Base-by-base conservation (phyloP, 345 rosid species). In the Cardamine resedifolia region DNA sequence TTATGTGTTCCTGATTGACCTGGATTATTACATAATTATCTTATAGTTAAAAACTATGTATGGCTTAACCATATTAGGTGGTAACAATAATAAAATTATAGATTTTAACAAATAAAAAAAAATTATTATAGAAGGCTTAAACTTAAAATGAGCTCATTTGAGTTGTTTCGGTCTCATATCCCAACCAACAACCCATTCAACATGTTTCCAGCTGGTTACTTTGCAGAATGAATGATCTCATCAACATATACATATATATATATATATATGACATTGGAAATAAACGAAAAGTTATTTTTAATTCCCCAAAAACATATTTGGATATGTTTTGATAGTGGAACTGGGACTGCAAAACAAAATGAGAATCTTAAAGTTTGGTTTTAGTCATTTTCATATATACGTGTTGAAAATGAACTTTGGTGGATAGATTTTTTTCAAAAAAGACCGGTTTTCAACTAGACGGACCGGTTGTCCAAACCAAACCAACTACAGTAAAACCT, bases 331-430 rank as follows among this genome's bases (percentile, higher is more conserved):
- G 43, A 28, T 28, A 43, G 44, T 56, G 55, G 64, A 56, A 68
- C n/a, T 44, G 73, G 53, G 4, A 6, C 55, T 14, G 45, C 44
- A 56, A 30, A 28, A 68, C 44, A 43, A 56, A 28, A 5, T 15
- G 19, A 56, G 64, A 68, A 68, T 68, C 64, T 56, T 19, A 43
- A 24, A 68, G 64, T 68, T 68, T 57, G 73, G 64, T 68, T 57
- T 19, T 33, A 21, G 66, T 70, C 74, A 24, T 45, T 70, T 47
- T 58, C 66, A 47, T 30, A 31, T 20, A 69, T 58, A 58, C 45
- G 57, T 47, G 26, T 69, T 44, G 73, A 19, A 45, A 31, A 45
- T 45, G 48, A 59, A 18, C 11, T 31, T 10, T 2, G 49, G 2
- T 58, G 23, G 43, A 21, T 57, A 6, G 34, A 45, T 28, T 3